Conservation (phyloP, 108 stramenopile genomes). For the Nannochloropsis oceanica region DNA sequence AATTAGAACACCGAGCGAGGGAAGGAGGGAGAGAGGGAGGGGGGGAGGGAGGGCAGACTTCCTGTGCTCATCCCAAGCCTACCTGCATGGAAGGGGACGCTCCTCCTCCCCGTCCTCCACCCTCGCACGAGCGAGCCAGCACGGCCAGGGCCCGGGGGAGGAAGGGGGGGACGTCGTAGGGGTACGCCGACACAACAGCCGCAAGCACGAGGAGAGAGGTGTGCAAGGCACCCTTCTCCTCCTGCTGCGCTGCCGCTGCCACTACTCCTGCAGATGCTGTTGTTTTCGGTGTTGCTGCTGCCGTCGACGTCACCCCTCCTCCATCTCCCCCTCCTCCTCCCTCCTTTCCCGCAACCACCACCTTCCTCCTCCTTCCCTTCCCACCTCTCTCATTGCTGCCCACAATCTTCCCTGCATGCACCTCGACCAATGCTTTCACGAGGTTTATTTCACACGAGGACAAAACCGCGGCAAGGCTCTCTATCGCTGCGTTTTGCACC, state of each 20-base stretch:
- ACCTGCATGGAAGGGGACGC: not conserved
- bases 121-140: not conserved
- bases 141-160: not conserved
- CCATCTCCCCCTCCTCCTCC: not conserved
- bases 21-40: not conserved
- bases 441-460: not conserved
- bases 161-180: conserved; percentile 22
- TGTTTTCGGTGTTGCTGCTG: not conserved
- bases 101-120: not conserved
- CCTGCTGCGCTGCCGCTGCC: not conserved
- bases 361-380: conserved; percentile 7
- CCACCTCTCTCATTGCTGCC: not conserved
- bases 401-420: not conserved
- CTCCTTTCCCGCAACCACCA: not conserved
- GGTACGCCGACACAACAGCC: conserved; percentile 6
- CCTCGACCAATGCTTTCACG: not conserved
- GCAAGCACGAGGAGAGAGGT: conserved; percentile 12
- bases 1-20: not conserved
- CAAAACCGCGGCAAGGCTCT: conserved; percentile 5
- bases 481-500: not conserved
- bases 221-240: not conserved
- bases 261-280: not conserved
- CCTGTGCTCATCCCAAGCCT: not conserved
- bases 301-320: not conserved
- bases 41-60: not conserved